Base-by-base conservation (phyloP, 306 rosid species). In the Gillenia trifoliata region DNA sequence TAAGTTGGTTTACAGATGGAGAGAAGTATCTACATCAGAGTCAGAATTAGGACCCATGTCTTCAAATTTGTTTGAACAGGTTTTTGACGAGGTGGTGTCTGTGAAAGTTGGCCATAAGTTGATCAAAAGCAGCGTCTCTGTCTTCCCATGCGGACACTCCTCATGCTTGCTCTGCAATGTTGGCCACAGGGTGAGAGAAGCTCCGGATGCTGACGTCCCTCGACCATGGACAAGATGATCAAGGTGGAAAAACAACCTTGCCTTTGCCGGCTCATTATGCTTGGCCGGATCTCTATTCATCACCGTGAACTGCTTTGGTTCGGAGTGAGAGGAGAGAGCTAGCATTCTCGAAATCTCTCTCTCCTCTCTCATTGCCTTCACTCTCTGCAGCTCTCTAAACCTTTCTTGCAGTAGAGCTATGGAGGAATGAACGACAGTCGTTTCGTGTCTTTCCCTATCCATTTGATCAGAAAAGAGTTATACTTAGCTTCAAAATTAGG, bases 381-480 rank as follows among this genome's bases (percentile, higher is more conserved):
- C 92, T 86, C 90, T 95, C 78, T 92, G 88, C 30, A 95, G 64
- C 73, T 90, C 50, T 43, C 92, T 86, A 67, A 95, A 95, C 79
- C 98, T 90, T 85, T 95, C 96, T 81, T 92, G 99, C 57, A 95
- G 78, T 43, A 95, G 84, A 75, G 92, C 90, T 83, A 92, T 89
- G 68, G 99, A 92, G 68, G 97, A 91, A 75, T 71, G 86, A 79
- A 77, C 41, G 17, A 22, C 59, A 19, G 59, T 66, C 13, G 75
- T 63, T 34, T 84, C 86, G 16, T 85, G 84, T 61, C 36, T 82
- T 77, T 91, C 86, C 79, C 83, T 81, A 6, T 89, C 84, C 97
- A 91, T 86, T 61, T n/a, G 13, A 25, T 57, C 6, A 57, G 8
- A 25, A 57, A 25, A 43, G 50, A 43, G 50, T 0, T 4, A 15